These are phyloP conservation scores for Yamadazyma akitaensis DNA, from an alignment of 805 yeast genomes.

Conservation along the genomic window DNA sequence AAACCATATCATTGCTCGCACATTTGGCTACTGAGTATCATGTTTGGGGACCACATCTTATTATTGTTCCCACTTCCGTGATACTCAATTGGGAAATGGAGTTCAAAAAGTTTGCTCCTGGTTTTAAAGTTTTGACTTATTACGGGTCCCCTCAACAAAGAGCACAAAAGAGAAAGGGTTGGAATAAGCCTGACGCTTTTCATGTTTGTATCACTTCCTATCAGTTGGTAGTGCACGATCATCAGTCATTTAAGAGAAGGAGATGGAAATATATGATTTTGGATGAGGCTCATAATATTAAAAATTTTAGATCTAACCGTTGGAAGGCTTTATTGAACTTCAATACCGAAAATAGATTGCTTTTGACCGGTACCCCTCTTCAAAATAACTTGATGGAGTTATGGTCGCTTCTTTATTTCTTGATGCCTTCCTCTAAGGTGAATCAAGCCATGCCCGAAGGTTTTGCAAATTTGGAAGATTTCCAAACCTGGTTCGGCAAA, in stretches of 20 bases:
- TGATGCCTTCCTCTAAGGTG: conserved; percentile 87
- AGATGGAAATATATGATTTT: conserved; percentile 95
- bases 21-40: conserved; percentile 92
- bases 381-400: conserved; percentile 93
- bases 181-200: conserved; percentile 95
- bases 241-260: conserved; percentile 86
- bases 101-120: conserved; percentile 96
- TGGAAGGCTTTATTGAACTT: conserved; percentile 96
- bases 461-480: conserved; percentile 92
- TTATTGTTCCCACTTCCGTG: conserved; percentile 96
- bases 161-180: conserved; percentile 91
- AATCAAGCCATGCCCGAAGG: conserved; percentile 85
- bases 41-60: conserved; percentile 97
- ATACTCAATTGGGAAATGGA: conserved; percentile 99
- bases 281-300: conserved; percentile 98
- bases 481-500: conserved; percentile 98
- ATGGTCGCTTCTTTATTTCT: conserved; percentile 91
- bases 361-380: conserved; percentile 94
- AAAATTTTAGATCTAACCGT: conserved; percentile 91
- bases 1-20: conserved; percentile 81
- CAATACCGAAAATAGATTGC: conserved; percentile 82
- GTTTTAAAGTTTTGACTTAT: conserved; percentile 90
- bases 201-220: conserved; percentile 97
- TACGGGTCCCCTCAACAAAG: conserved; percentile 97
- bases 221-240: conserved; percentile 97